Evolutionary conservation across 306 rosid genomes (phyloP).

Genomic region (Glycine soja): DNA sequence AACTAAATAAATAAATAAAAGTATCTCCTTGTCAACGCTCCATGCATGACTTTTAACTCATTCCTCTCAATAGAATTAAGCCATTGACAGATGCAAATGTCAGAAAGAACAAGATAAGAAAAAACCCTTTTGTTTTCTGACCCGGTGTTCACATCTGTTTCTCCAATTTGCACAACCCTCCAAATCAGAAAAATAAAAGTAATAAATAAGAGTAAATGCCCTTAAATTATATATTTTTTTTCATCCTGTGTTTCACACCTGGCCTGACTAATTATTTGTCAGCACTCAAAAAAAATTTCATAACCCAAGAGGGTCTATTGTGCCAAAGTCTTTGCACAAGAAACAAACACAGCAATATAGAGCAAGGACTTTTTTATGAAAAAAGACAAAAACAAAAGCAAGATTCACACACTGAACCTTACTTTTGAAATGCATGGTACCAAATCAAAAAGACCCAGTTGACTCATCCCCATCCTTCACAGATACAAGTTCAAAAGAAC

Average conservation of each 20-base stretch:
- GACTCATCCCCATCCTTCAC: conserved; percentile 36
- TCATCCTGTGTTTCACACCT: conserved; percentile 28
- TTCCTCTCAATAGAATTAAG: conserved; percentile 26
- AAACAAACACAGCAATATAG: neutral
- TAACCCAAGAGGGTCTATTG: too few species aligned
- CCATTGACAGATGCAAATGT: conserved; percentile 36
- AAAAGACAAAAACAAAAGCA: neutral
- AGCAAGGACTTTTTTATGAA: neutral
- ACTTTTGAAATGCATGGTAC: conserved; percentile 49
- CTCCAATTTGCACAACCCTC: neutral
- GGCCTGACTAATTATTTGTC: conserved; percentile 52
- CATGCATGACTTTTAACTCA: conserved; percentile 55
- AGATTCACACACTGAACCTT: conserved; percentile 44
- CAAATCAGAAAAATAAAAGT: conserved; percentile 11
- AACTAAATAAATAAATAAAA: conserved; percentile 35
- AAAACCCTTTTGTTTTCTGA: conserved; percentile 44
- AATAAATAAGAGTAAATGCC: conserved; percentile 3
- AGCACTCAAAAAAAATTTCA: conserved; percentile 1
- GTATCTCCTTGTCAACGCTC: conserved; percentile 66
- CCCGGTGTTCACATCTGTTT: conserved; percentile 52
- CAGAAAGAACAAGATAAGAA: conserved; percentile 61
- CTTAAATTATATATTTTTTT: conserved; percentile 33
- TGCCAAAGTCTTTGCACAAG: conserved; percentile 1
- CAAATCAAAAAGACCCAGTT: conserved; percentile 49
- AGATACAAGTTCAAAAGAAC: neutral